Evolutionary conservation across 2,329 filamentous ascomycete species (phyloP).

Genomic region (Curvularia sp.): DNA sequence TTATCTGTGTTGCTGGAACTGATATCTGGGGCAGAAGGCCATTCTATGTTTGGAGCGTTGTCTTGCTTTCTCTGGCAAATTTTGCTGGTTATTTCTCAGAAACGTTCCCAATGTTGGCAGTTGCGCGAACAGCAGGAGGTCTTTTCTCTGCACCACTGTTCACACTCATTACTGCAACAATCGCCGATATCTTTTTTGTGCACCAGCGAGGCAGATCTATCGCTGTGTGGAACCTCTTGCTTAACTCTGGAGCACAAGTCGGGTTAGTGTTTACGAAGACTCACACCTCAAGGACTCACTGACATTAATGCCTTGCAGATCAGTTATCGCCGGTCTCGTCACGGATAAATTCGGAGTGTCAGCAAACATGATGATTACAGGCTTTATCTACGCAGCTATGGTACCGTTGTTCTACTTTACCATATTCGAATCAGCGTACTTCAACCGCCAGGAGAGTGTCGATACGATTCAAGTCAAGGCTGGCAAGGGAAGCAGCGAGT

Average conservation of each 20-base stretch:
- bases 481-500: slow-evolving; percentile 17
- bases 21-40: slow-evolving; percentile 21
- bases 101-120: slow-evolving; percentile 18
- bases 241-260: slow-evolving; percentile 22
- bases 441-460: slow-evolving; percentile 11
- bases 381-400: slow-evolving; percentile 14
- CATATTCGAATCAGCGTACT: slow-evolving; percentile 23
- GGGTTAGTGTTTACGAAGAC: slow-evolving; percentile 7
- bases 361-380: slow-evolving; percentile 20
- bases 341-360: slow-evolving; percentile 19
- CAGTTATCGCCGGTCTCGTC: slow-evolving; percentile 17
- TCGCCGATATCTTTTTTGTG: slow-evolving; percentile 24
- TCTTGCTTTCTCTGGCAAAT: slow-evolving; percentile 17
- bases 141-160: slow-evolving; percentile 22
- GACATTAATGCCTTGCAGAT: background rate
- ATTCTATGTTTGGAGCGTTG: slow-evolving; percentile 20
- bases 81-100: slow-evolving; percentile 17
- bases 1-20: slow-evolving; percentile 18
- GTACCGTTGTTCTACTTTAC: slow-evolving; percentile 20
- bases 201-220: slow-evolving; percentile 22
- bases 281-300: background rate
- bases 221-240: slow-evolving; percentile 22
- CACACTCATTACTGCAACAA: slow-evolving; percentile 22
- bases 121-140: slow-evolving; percentile 19
- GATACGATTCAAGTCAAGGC: slow-evolving; percentile 6